Percentiles rank a stretch among this genome's conserved stretches.
Evolutionary conservation across 148 eudicot species (phyloP).

Genomic region (Rhododendron ferrugineum): DNA sequence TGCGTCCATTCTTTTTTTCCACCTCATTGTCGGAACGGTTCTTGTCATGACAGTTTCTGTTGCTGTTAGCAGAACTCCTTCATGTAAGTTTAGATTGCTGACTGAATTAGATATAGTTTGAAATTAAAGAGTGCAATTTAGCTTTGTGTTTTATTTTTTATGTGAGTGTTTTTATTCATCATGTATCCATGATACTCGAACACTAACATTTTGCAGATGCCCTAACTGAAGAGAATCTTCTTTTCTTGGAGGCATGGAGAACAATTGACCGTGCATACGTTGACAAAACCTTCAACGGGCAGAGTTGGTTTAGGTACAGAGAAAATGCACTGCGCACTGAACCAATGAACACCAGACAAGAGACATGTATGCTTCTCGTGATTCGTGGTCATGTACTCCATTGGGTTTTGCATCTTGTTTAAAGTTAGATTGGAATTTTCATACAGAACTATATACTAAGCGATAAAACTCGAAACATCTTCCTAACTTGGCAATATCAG

Average conservation of each 20-base stretch:
- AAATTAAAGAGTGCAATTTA: neutral
- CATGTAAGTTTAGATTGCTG: conserved; percentile 57
- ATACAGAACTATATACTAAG: neutral
- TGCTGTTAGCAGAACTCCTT: conserved; percentile 46
- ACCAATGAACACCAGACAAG: conserved; percentile 85
- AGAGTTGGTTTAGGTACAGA: conserved; percentile 98
- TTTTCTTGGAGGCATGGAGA: conserved; percentile 98
- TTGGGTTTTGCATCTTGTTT: neutral
- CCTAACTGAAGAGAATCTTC: conserved; percentile 83
- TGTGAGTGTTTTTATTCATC: neutral
- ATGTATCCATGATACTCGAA: neutral
- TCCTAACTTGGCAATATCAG: neutral
- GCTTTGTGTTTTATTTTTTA: neutral
- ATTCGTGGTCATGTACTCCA: neutral
- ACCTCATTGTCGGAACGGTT: conserved; percentile 52
- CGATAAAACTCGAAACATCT: neutral
- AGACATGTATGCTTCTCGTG: conserved; percentile 63
- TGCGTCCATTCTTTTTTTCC: conserved; percentile 26
- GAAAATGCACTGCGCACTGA: conserved; percentile 83
- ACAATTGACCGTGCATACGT: conserved; percentile 90
- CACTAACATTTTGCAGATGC: conserved; percentile 51
- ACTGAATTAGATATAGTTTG: neutral
- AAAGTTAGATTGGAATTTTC: neutral
- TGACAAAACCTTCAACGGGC: conserved; percentile 94
- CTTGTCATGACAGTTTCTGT: conserved; percentile 55